phyloP scores from a whole-genome alignment of 192 early-diverging fungal genomes.

The Mortierella antarctica region DNA sequence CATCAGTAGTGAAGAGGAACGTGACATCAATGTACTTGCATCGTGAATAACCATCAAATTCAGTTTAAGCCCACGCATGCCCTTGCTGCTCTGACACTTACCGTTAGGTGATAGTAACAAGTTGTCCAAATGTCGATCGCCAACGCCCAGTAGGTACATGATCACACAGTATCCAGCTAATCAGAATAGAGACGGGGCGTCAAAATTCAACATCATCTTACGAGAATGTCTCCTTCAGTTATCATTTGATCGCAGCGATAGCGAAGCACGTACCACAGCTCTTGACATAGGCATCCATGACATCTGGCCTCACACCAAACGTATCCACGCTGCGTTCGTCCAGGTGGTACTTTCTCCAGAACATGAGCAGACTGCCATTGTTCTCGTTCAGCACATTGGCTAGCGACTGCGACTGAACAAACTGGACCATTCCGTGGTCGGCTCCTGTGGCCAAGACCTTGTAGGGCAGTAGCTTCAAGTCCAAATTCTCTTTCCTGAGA shows the following conservation, averaged over 20 bases:
- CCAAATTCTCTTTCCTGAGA: conserved; percentile 95
- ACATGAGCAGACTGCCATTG: conserved; percentile 83
- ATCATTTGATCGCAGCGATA: not conserved
- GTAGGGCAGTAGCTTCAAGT: conserved; percentile 93
- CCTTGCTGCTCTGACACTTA: conserved; percentile 13
- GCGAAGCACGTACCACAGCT: conserved; percentile 80
- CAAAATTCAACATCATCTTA: not conserved
- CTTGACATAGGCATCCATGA: conserved; percentile 96
- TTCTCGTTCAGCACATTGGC: conserved; percentile 91
- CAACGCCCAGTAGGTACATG: conserved; percentile 96
- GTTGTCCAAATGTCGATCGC: conserved; percentile 99
- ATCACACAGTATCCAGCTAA: conserved; percentile 98
- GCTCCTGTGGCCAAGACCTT: conserved; percentile 95
- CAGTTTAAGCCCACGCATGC: not conserved
- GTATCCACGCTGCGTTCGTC: conserved; percentile 67
- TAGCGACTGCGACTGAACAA: conserved; percentile 89
- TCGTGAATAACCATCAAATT: not conserved
- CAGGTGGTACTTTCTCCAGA: conserved; percentile 79
- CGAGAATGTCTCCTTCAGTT: conserved; percentile 5
- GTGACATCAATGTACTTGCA: not conserved
- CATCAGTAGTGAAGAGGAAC: not conserved
- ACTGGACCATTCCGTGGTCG: conserved; percentile 97
- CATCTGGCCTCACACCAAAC: conserved; percentile 74
- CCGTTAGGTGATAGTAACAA: conserved; percentile 89
- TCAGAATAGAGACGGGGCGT: not conserved